Base-by-base conservation (phyloP, 2,329 filamentous ascomycete genomes). In the Tympanopsis confertula region DNA sequence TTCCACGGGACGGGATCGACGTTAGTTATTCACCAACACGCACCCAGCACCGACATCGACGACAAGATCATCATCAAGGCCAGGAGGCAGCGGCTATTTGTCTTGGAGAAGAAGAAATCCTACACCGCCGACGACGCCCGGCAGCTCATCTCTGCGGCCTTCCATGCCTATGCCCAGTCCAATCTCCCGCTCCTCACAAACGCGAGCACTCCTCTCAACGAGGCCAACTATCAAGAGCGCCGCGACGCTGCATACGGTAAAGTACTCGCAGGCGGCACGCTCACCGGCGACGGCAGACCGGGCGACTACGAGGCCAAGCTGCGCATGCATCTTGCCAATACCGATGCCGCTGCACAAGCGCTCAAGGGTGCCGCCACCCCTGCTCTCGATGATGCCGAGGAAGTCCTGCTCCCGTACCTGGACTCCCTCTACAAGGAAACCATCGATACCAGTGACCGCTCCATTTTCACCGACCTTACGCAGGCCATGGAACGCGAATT, bases 61-160 rank as follows among this genome's bases (percentile, higher is more conserved):
- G 13, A 39, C 37, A 19, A 39, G n/a, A 26, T 26, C 22, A 26
- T 26, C 22, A 7, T 26, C 22, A 26, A 26, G 22, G 22, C 22
- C 22, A 26, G 22, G 22, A 7, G 22, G n/a, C 7, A 26, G 22
- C n/a, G n/a, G 7, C 22, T 26, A n/a, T n/a, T 26, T n/a, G 22
- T 89, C 43, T 80, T 84, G 55, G 76, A 82, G 42, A 77, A 79
- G 58, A 82, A 84, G 54, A 91, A 93, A 54, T 52, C 53, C 13
- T 66, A 73, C 43, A 60, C 66, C 5, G 47, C 63, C 10, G 58
- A 64, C 13, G 62, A 73, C 40, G 55, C 68, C 4, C 49, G 53
- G 10, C 59, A 66, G 30, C 53, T 78, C 10, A 69, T 61, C 5
- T 61, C 65, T 7, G 58, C 62, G 22, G 73, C 74, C 3, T 78